These are phyloP conservation scores for Eucalyptus polyanthemos DNA, from an alignment of 345 rosid species.

Conservation along the genomic window DNA sequence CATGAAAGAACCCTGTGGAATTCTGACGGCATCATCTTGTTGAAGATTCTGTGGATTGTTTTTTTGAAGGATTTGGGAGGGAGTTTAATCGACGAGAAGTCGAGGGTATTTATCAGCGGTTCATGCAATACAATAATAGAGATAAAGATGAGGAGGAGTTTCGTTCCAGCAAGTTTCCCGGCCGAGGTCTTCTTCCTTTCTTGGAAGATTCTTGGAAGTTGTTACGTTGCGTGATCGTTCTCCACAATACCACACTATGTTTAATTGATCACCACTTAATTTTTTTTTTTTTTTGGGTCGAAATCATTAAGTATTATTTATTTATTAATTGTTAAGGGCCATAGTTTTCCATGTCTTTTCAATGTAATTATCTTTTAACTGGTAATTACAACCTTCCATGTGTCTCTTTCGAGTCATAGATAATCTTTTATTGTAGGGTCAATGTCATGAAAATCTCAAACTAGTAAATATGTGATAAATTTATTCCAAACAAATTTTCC, in stretches of 20 bases:
- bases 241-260: background rate
- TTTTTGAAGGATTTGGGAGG: background rate
- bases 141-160: background rate
- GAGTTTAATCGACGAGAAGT: background rate
- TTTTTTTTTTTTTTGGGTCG: background rate
- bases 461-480: no score
- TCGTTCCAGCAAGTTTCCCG: background rate
- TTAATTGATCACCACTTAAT: background rate
- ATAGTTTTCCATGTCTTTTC: background rate
- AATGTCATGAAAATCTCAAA: no score
- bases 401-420: background rate
- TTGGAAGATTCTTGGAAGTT: background rate
- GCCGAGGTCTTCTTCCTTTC: background rate
- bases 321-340: background rate
- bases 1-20: background rate
- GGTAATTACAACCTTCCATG: background rate
- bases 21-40: background rate
- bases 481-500: no score
- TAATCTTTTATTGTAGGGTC: background rate
- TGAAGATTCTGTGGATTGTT: background rate
- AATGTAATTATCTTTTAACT: background rate
- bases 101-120: background rate
- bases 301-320: background rate
- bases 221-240: background rate
- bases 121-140: background rate